These are phyloP conservation scores for Streptanthus diversifolius DNA, from an alignment of 345 rosid genomes.

Conservation along the genomic window DNA sequence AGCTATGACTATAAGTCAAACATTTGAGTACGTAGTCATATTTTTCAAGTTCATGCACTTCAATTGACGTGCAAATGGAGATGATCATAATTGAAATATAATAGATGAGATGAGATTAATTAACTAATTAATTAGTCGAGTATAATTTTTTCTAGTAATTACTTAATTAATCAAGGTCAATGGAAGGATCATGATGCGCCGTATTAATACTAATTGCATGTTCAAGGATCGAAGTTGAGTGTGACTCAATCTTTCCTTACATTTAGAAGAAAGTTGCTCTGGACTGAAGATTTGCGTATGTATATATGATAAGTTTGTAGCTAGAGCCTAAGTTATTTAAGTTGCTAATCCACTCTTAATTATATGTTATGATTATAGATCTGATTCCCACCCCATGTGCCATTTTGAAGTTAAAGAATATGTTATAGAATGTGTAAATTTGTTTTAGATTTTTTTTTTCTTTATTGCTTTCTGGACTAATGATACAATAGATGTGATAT, in stretches of 20 bases:
- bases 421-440: not conserved
- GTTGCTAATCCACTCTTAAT: not conserved
- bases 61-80: not conserved
- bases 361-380: not conserved
- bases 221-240: constrained; percentile 20
- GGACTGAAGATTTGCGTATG: not conserved
- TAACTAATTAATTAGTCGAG: not conserved
- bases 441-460: not conserved
- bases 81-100: not conserved
- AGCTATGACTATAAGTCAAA: no score
- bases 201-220: constrained; percentile 17
- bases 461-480: not conserved
- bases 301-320: not conserved
- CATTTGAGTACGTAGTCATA: constrained; percentile 21
- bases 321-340: not conserved
- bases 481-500: not conserved
- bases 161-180: constrained; percentile 6
- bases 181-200: constrained; percentile 10
- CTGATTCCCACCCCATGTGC: not conserved
- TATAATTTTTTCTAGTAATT: not conserved
- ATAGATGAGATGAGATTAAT: not conserved
- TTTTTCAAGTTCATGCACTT: constrained; percentile 32
- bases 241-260: constrained; percentile 13
- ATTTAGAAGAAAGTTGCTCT: not conserved
- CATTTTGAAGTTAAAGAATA: not conserved